Evolutionary conservation across 116 monocot species (phyloP).

Genomic region (Zostera marina): DNA sequence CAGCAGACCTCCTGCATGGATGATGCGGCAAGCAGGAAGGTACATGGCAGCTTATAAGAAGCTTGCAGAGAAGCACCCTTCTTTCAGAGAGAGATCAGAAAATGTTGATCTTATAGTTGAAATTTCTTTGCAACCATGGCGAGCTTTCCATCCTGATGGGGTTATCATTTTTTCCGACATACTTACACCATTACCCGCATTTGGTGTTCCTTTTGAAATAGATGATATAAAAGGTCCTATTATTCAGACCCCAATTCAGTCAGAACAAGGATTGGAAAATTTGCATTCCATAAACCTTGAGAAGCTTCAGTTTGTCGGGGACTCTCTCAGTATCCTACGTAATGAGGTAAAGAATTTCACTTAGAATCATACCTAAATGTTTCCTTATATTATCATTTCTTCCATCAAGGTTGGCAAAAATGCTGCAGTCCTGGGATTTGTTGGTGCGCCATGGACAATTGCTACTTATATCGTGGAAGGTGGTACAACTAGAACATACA

Average conservation of each 20-base stretch:
- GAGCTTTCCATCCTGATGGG: constrained; percentile 77
- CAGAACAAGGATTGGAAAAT: constrained; percentile 42
- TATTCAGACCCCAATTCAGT: constrained; percentile 48
- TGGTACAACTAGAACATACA: constrained; percentile 76
- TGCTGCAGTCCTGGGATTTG: constrained; percentile 82
- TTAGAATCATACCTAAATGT: no score
- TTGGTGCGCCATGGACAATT: constrained; percentile 97
- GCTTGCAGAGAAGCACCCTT: constrained; percentile 65
- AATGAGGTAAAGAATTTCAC: constrained; percentile 42
- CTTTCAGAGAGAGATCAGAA: constrained; percentile 90
- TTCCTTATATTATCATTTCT: neutral
- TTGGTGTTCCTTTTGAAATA: constrained; percentile 90
- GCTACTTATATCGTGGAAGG: constrained; percentile 96
- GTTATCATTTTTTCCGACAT: constrained; percentile 95
- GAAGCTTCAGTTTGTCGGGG: constrained; percentile 77
- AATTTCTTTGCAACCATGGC: constrained; percentile 96
- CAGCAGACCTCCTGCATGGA: constrained; percentile 84
- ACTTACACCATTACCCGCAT: constrained; percentile 85
- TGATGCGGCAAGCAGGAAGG: constrained; percentile 99
- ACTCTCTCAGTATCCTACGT: constrained; percentile 63
- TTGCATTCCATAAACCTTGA: constrained; percentile 68
- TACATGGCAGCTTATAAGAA: constrained; percentile 83
- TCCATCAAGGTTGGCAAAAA: constrained; percentile 44
- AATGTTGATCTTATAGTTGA: constrained; percentile 83
- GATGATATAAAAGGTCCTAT: constrained; percentile 79